Conservation (phyloP, 202 grass and related monocot species). For the Digitaria exilis region DNA sequence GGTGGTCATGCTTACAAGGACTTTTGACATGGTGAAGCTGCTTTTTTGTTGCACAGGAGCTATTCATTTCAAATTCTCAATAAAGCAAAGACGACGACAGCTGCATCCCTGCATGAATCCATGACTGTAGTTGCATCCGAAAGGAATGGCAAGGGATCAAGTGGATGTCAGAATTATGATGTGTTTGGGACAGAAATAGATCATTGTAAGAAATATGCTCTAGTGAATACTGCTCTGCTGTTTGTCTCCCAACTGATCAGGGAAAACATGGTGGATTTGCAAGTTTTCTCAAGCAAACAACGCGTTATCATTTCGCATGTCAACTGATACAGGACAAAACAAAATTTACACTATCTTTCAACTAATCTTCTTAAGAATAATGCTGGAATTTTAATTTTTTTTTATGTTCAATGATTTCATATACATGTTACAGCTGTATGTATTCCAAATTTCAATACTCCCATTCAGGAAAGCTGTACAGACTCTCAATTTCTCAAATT, state of each 20-base stretch:
- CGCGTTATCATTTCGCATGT: background rate
- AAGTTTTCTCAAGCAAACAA: constrained; percentile 11
- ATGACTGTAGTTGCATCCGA: background rate
- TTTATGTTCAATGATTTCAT: background rate
- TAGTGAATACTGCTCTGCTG: background rate
- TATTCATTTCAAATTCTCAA: constrained; percentile 12
- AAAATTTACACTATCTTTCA: constrained; percentile 20
- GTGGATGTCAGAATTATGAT: background rate
- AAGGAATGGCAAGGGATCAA: constrained; percentile 1
- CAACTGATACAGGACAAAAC: constrained; percentile 6
- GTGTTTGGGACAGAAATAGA: background rate
- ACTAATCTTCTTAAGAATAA: constrained; percentile 12
- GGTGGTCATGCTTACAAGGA: constrained; percentile 8
- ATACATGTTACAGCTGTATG: constrained; percentile 6
- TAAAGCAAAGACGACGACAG: constrained; percentile 9
- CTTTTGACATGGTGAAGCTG: background rate
- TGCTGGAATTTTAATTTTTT: background rate
- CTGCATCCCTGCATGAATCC: background rate
- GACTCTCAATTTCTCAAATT: constrained; percentile 1
- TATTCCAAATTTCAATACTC: background rate
- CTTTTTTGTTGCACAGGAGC: constrained; percentile 20
- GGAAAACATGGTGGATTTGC: background rate
- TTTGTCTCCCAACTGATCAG: background rate
- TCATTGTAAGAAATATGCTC: constrained; percentile 15
- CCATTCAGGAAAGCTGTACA: constrained; percentile 31